Percentiles rank a stretch among this genome's conserved stretches.
phyloP scores from a whole-genome alignment of 805 yeast genomes.

The Yamadazyma takamatsuzukensis region DNA sequence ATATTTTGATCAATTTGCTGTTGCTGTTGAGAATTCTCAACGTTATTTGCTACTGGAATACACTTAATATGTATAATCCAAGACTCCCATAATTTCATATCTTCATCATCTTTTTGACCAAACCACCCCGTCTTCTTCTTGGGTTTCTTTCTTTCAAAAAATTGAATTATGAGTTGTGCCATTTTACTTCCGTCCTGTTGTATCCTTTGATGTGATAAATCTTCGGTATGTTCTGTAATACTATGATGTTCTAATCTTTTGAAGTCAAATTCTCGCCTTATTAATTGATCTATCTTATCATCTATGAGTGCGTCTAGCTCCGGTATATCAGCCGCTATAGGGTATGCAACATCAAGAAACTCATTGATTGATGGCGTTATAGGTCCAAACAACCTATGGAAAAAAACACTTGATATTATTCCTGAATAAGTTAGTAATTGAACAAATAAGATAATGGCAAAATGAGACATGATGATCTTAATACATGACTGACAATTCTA shows the following conservation, averaged over 20 bases:
- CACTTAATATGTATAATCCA: slow-evolving; percentile 59
- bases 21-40: neutral
- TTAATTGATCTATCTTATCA: slow-evolving; percentile 28
- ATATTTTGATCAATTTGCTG: slow-evolving; percentile 9
- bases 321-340: slow-evolving; percentile 43
- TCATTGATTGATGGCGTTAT: slow-evolving; percentile 54
- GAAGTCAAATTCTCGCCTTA: slow-evolving; percentile 23
- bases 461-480: neutral
- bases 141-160: slow-evolving; percentile 30
- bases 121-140: slow-evolving; percentile 55
- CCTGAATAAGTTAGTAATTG: slow-evolving; percentile 32
- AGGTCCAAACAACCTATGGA: slow-evolving; percentile 66
- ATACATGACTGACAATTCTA: neutral
- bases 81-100: slow-evolving; percentile 59
- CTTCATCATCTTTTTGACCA: slow-evolving; percentile 38
- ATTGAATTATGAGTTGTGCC: slow-evolving; percentile 35
- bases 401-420: slow-evolving; percentile 62
- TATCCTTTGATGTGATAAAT: too few relatives aligned
- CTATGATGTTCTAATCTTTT: neutral
- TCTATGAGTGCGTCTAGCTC: slow-evolving; percentile 48
- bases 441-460: too few relatives aligned
- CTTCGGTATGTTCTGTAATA: slow-evolving; percentile 4
- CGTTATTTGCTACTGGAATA: slow-evolving; percentile 21
- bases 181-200: too few relatives aligned
- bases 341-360: slow-evolving; percentile 57